These are phyloP conservation scores for Alternaria dauci DNA, from an alignment of 2,329 filamentous ascomycete genomes.

Conservation along the genomic window DNA sequence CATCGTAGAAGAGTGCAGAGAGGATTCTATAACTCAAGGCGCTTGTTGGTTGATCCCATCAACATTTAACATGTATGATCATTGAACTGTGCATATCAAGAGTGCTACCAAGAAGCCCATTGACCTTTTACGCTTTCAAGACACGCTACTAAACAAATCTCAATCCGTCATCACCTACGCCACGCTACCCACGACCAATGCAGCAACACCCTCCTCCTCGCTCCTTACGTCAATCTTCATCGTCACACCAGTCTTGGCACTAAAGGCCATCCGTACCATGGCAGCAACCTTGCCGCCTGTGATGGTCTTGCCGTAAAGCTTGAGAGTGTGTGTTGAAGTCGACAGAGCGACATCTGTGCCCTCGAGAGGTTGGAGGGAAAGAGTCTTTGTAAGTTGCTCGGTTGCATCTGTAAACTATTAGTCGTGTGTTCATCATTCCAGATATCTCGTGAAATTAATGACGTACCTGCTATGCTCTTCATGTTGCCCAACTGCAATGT, in stretches of 20 bases:
- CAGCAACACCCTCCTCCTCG: conserved; percentile 91
- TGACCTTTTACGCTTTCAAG: conserved; percentile 14
- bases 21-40: background rate
- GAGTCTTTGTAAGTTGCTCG: conserved; percentile 83
- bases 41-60: background rate
- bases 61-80: conserved; percentile 9
- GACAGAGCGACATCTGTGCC: conserved; percentile 91
- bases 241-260: conserved; percentile 89
- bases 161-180: conserved; percentile 60
- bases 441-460: background rate
- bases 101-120: conserved; percentile 11
- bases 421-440: conserved; percentile 2
- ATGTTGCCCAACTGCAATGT: conserved; percentile 86
- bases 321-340: conserved; percentile 90
- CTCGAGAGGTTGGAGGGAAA: conserved; percentile 92
- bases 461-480: conserved; percentile 89
- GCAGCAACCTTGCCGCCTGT: conserved; percentile 88
- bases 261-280: conserved; percentile 91
- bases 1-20: background rate
- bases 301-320: conserved; percentile 94
- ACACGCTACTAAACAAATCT: conserved; percentile 5
- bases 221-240: conserved; percentile 93
- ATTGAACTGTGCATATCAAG: conserved; percentile 15
- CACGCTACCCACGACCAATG: conserved; percentile 83
- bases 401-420: conserved; percentile 74